These are phyloP conservation scores for Amanita pallidorosea DNA, from an alignment of 768 basidiomycete species.

Conservation along the genomic window DNA sequence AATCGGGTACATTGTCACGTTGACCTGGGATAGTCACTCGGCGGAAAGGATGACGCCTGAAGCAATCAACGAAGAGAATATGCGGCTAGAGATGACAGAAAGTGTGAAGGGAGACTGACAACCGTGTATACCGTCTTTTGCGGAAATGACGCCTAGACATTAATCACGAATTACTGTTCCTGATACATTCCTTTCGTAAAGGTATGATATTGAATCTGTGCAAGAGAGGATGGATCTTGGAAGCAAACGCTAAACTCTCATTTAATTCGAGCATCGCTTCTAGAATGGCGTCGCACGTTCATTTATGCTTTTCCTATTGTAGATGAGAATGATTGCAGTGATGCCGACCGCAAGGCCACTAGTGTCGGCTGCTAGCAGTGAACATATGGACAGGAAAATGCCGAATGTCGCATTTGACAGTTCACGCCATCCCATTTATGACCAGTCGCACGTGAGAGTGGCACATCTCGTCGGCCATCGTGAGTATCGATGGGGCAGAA, in stretches of 20 bases:
- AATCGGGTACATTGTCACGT: slow-evolving; percentile 41
- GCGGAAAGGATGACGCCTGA: neutral
- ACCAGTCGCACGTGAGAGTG: neutral
- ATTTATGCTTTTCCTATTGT: neutral
- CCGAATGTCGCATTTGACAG: neutral
- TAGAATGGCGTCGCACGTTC: neutral
- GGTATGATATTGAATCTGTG: neutral
- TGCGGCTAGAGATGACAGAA: neutral
- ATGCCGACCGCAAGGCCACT: neutral
- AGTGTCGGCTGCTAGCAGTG: too few species aligned
- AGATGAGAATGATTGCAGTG: neutral
- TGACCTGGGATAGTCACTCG: neutral
- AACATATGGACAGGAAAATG: neutral
- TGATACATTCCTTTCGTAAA: neutral
- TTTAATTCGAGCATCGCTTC: neutral
- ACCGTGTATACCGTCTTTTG: neutral
- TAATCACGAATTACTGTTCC: neutral
- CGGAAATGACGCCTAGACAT: neutral
- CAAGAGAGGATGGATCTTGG: neutral
- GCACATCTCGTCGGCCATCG: neutral
- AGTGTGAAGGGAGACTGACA: neutral
- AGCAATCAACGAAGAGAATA: neutral
- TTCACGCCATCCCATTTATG: neutral
- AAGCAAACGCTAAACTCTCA: too few species aligned
- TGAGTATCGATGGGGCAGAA: neutral